Evolutionary conservation across 768 basidiomycete genomes (phyloP), one percentile per base, ranked within the genome.

Genomic region (Leucocoprinus birnbaumii): DNA sequence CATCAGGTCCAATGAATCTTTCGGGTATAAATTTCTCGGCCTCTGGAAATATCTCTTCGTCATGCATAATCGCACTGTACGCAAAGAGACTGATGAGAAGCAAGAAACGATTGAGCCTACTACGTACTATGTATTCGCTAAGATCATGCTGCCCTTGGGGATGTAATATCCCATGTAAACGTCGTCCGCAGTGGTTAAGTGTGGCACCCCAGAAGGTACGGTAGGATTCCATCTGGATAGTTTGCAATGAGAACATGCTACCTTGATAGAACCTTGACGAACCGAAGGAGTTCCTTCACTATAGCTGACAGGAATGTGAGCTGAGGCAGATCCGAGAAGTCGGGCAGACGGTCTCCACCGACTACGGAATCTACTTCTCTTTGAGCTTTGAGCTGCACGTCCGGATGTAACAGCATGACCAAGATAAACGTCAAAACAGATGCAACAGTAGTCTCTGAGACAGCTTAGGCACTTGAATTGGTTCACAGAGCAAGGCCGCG

Each of bases 71-170:
- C 0, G 71, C 69, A 75, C 77, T 77, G 25, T 6, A 16, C 2
- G 31, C 6, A 31, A 31, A 11, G 6, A 5, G 6, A 31, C 11
- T 11, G 31, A 11, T 5, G 31, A 3, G n/a, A 3, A 13, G 31
- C 11, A 31, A 11, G 11, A 11, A 31, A 31, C 31, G n/a, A n/a
- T 35, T 35, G 6, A 35, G 34, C 6, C 34, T 35, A 14, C 6
- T 35, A 34, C 13, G n/a, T 26, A 77, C 80, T 78, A 81, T 27
- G 77, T 63, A 53, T 82, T 82, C 4, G 69, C 64, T 31, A 80
- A 58, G 45, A 81, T 72, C 24, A 79, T 62, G 1, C 76, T 61
- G 10, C 71, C 74, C 59, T 80, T 79, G 13, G 80, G 79, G 44
- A 82, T 73, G 26, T 71, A 65, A 55, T 77, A 78, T 80, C 80